phyloP scores from a whole-genome alignment of 169 alveolate genomes.

The Plasmodium sp. region DNA sequence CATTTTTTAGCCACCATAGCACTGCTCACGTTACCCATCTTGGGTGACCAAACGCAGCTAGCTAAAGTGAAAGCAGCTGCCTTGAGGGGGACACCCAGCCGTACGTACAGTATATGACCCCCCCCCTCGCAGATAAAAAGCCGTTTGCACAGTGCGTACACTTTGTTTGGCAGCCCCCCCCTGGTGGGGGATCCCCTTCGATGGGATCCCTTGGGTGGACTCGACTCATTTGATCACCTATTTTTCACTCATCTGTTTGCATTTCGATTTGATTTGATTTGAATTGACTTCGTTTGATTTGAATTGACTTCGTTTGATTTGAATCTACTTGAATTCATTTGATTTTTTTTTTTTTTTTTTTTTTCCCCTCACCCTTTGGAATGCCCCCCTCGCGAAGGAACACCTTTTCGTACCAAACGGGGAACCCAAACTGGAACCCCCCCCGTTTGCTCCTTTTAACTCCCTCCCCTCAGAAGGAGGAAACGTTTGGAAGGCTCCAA shows the following conservation, averaged over 20 bases:
- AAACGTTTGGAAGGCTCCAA: neutral
- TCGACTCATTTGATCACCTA: neutral
- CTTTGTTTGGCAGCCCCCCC: neutral
- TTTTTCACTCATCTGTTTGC: neutral
- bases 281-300: too few species aligned
- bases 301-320: too few species aligned
- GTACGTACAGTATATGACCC: neutral
- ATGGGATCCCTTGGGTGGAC: neutral
- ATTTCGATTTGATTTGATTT: neutral
- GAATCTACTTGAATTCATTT: neutral
- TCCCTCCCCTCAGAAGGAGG: neutral
- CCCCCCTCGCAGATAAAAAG: neutral
- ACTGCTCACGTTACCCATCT: neutral
- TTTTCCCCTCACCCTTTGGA: neutral
- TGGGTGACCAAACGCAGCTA: neutral
- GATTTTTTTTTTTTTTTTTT: too few species aligned
- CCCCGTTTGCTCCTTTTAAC: neutral
- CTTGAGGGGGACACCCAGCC: neutral
- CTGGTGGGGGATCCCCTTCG: too few species aligned
- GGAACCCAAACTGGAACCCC: neutral
- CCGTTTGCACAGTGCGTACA: neutral
- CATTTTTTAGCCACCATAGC: neutral
- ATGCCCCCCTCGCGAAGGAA: neutral
- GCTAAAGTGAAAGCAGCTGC: neutral
- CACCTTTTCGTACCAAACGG: neutral